A percentile compares a stretch with the other conserved stretches of the same genome.
Evolutionary conservation across 2,329 filamentous ascomycete genomes (phyloP).

Genomic region (Helicocarpus griseus): DNA sequence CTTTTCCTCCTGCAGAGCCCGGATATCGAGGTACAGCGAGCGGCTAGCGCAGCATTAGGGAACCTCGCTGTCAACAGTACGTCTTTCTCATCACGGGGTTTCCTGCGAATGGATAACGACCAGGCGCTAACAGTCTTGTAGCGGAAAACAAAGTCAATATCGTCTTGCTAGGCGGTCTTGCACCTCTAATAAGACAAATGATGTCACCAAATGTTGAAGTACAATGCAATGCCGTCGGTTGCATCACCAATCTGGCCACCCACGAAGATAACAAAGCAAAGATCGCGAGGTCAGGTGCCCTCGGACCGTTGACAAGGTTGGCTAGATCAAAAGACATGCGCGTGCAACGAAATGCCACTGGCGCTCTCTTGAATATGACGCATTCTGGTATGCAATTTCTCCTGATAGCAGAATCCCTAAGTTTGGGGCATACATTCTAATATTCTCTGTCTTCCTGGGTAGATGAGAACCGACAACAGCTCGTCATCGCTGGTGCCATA

Average conservation of each 20-base stretch:
- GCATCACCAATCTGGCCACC: conserved; percentile 95
- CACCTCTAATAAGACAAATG: conserved; percentile 94
- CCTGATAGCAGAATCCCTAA: neutral
- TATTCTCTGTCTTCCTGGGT: conserved; percentile 12
- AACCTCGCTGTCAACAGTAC: conserved; percentile 96
- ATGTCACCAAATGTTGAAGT: conserved; percentile 96
- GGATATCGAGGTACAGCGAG: conserved; percentile 94
- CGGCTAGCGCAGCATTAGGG: conserved; percentile 88
- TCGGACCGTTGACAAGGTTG: conserved; percentile 79
- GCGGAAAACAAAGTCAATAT: conserved; percentile 98
- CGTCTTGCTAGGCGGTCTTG: conserved; percentile 80
- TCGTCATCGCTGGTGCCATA: conserved; percentile 95
- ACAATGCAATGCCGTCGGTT: conserved; percentile 97
- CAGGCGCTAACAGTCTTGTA: conserved; percentile 42
- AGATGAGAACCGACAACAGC: conserved; percentile 97
- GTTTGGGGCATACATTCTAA: neutral
- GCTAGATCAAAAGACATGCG: conserved; percentile 98
- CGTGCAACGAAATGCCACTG: conserved; percentile 93
- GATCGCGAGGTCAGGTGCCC: conserved; percentile 87
- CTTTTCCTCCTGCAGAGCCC: conserved; percentile 88
- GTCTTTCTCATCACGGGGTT: conserved; percentile 24
- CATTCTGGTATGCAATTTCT: conserved; percentile 64
- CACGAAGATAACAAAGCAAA: conserved; percentile 99
- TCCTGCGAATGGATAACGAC: neutral
- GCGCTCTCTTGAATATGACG: conserved; percentile 96